These are phyloP conservation scores for Ceratocystis diversiconidia DNA, from an alignment of 2,329 filamentous ascomycete genomes.

Conservation along the genomic window DNA sequence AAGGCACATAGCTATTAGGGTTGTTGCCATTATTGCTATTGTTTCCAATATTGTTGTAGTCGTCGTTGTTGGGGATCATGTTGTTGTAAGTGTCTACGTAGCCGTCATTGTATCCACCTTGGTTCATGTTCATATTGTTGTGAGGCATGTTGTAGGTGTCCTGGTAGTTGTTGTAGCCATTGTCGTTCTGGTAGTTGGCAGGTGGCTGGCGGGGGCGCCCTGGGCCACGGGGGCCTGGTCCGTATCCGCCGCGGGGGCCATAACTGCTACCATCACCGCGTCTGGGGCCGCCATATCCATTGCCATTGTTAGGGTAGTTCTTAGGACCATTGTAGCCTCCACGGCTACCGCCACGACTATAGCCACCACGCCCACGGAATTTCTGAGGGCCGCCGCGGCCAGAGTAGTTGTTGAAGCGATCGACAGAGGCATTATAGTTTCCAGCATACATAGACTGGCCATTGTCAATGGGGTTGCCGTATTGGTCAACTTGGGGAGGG, in stretches of 20 bases:
- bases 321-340: constrained; percentile 33
- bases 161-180: constrained; percentile 19
- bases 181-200: constrained; percentile 29
- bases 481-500: constrained; percentile 39
- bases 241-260: constrained; percentile 30
- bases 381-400: constrained; percentile 37
- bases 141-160: constrained; percentile 26
- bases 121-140: constrained; percentile 2
- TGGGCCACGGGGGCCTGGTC: constrained; percentile 27
- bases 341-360: constrained; percentile 34
- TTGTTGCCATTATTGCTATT: not conserved
- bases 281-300: constrained; percentile 30
- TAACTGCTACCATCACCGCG: constrained; percentile 31
- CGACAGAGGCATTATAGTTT: constrained; percentile 28
- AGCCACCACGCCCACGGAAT: constrained; percentile 36
- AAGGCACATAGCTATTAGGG: constrained; percentile 11
- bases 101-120: constrained; percentile 1
- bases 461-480: constrained; percentile 41
- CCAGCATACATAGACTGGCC: not conserved
- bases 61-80: constrained; percentile 22
- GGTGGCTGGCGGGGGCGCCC: constrained; percentile 26
- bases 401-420: constrained; percentile 34
- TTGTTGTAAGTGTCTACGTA: constrained; percentile 5
- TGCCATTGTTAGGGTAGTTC: constrained; percentile 21
- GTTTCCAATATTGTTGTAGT: constrained; percentile 20